Base-by-base conservation (phyloP, 2,329 filamentous ascomycete species). In the Sarocladium strictum region DNA sequence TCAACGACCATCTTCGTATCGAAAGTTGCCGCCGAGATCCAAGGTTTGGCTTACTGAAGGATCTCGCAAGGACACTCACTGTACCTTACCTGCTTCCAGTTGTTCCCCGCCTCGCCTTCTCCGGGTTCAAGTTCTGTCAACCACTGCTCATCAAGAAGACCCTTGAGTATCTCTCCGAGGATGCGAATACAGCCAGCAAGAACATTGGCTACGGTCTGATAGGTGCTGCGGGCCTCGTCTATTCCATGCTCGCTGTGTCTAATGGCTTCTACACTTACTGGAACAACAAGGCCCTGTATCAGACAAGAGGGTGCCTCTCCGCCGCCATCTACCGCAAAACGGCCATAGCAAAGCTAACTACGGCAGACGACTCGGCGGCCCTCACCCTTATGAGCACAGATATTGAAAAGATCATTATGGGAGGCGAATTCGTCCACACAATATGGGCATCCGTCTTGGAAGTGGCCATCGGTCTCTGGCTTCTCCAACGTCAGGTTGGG, bases 321-420 rank as follows among this genome's bases (percentile, higher is more conserved):
- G 59, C 66, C 0, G 63, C 61, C 2, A 62, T 74, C 2, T 74
- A 71, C 47, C 58, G 57, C 11, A 68, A 71, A 55, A 69, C 67
- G 1, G 66, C 64, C 0, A 58, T 59, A 14, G 58, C 68, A n/a
- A 65, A 65, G 6, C 55, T 68, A 2, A 65, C 64, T 0, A 60
- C 64, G 0, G 62, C 67, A 2, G 68, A 72, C 32, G 68, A 74
- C n/a, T 65, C 69, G 2, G 69, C 72, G 0, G 68, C 73, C 0
- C 58, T 78, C 41, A 77, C 76, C 0, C 64, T 78, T 2, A 78
- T 78, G 75, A 75, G 68, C 54, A 69, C 72, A 3, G 76, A 79
- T 49, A 64, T 77, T 10, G 75, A 77, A 55, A 66, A 70, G 4
- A 69, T 77, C 2, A 60, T 66, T 2, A 43, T 59, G 0, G 74